Evolutionary conservation across 2,329 filamentous ascomycete genomes (phyloP).

Genomic region (Microsporum ferrugineum): DNA sequence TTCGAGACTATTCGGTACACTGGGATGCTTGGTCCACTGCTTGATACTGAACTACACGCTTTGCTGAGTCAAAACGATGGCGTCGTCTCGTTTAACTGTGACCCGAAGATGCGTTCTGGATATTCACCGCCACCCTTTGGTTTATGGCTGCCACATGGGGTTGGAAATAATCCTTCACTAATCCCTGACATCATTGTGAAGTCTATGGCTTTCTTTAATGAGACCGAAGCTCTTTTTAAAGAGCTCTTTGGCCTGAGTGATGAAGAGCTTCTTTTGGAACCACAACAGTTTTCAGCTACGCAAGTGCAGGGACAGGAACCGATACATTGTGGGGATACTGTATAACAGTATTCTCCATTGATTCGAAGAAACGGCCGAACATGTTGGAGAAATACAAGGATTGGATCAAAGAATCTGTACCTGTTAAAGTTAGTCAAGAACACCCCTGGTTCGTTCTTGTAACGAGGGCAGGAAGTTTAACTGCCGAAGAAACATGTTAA

Average conservation of each 20-base stretch:
- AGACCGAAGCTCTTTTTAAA: neutral
- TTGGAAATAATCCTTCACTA: neutral
- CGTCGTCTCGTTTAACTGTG: neutral
- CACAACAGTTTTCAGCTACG: neutral
- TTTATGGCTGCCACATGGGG: conserved; percentile 4
- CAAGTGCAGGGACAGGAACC: neutral
- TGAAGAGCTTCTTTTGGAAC: neutral
- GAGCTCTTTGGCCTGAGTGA: neutral
- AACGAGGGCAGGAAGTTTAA: too few species aligned
- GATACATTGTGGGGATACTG: neutral
- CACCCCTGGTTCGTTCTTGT: too few species aligned
- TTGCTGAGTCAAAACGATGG: neutral
- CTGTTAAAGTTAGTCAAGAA: neutral
- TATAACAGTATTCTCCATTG: neutral
- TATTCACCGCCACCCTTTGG: neutral
- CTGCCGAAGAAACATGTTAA: too few species aligned
- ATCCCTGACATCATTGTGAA: neutral
- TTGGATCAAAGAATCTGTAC: neutral
- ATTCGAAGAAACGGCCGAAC: neutral
- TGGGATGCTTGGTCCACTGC: neutral
- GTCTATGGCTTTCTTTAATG: neutral
- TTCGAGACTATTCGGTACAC: neutral
- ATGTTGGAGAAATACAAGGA: neutral
- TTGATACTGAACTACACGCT: neutral
- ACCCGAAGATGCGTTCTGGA: neutral